Percentiles rank a stretch among this genome's conserved stretches.
These are phyloP conservation scores for Neofusicoccum parvum DNA, from an alignment of 2,329 filamentous ascomycete genomes.

Conservation along the genomic window DNA sequence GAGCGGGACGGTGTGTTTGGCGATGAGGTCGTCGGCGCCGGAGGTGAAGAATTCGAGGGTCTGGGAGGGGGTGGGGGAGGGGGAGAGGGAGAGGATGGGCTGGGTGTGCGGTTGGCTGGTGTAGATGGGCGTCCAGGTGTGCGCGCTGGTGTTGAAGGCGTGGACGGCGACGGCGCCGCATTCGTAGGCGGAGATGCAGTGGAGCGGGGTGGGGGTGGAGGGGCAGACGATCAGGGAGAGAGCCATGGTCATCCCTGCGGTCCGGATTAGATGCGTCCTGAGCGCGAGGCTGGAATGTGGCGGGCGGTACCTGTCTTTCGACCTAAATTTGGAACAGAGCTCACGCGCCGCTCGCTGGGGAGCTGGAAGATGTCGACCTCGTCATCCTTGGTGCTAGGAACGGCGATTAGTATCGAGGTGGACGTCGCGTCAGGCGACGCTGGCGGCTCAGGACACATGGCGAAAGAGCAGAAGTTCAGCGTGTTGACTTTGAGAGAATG, in stretches of 20 bases:
- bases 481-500: slow-evolving; percentile 85
- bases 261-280: background rate
- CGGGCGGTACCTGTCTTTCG: slow-evolving; percentile 43
- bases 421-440: slow-evolving; percentile 23
- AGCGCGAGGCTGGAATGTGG: background rate
- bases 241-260: slow-evolving; percentile 84
- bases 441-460: slow-evolving; percentile 52
- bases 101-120: slow-evolving; percentile 71
- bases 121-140: slow-evolving; percentile 58
- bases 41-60: slow-evolving; percentile 72
- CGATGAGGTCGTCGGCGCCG: slow-evolving; percentile 76
- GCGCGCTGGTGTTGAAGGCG: slow-evolving; percentile 49
- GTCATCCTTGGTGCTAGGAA: slow-evolving; percentile 61
- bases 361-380: slow-evolving; percentile 81
- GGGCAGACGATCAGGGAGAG: slow-evolving; percentile 56
- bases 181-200: slow-evolving; percentile 79
- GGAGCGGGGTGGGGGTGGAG: slow-evolving; percentile 45
- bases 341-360: slow-evolving; percentile 71
- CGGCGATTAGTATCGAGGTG: slow-evolving; percentile 62
- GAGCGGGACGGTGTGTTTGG: slow-evolving; percentile 61
- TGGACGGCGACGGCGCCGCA: slow-evolving; percentile 75
- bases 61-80: slow-evolving; percentile 23
- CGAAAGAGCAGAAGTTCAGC: slow-evolving; percentile 91
- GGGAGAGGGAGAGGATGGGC: slow-evolving; percentile 70
- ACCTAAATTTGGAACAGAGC: slow-evolving; percentile 55